Evolutionary conservation across 2,329 filamentous ascomycete genomes (phyloP), one percentile per base, ranked within the genome.

Genomic region (Capronia americana): DNA sequence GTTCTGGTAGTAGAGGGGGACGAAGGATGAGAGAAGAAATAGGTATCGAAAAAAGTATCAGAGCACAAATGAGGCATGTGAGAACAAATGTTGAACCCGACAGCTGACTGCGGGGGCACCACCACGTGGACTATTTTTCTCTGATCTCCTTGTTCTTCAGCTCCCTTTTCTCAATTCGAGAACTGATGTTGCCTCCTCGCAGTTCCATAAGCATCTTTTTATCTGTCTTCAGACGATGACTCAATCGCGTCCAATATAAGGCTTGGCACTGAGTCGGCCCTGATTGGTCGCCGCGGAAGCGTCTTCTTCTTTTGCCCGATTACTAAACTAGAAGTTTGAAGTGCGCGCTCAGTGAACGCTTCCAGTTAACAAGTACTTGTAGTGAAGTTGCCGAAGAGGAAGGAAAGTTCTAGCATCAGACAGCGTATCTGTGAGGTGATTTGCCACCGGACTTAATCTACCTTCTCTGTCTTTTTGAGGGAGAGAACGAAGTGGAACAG

Each of bases 281-380:
- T 64, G 61, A 64, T 66, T 66, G 60, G 64, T 41, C 20, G 28
- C 28, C 8, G 12, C 26, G 50, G 44, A 56, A 56, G 17, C 20
- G 56, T 30, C 54, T 61, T 55, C 48, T 41, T 48, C 20, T 10
- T 67, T 41, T 64, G 55, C 48, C 41, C 23, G 54, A 57, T 63
- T 50, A 63, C 54, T 44, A 57, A 63, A 30, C 38, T 38, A 20
- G 38, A 44, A n/a, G 32, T 34, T n/a, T 20, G 11, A n/a, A 7
- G 38, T n/a, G 38, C 38, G 17, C 38, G 38, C 17, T 44, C 38
- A 44, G 17, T 41, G 38, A 2, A 41, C 14, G 14, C 4, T 17
- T 17, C 8, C 14, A 44, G 3, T 34, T n/a, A 20, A 0, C 38
- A 6, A n/a, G 38, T n/a, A n/a, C n/a, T n/a, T n/a, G n/a, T n/a